Base-by-base conservation (phyloP, 2,329 filamentous ascomycete species). In the Endocalyx cinctus region DNA sequence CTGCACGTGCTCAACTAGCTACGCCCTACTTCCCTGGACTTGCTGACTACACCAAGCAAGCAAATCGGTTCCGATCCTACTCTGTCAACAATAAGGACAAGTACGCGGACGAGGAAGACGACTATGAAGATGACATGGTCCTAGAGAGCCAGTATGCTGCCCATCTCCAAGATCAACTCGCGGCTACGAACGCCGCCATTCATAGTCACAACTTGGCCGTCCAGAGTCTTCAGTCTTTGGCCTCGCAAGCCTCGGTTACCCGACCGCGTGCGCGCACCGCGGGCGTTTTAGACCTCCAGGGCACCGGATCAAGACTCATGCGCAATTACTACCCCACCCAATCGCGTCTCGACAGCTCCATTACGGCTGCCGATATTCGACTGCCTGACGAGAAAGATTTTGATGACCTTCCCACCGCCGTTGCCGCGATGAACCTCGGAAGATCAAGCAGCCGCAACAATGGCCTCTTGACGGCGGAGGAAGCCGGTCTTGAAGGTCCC, bases 81-180 rank as follows among this genome's bases (percentile, higher is more conserved):
- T 98, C 92, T 1, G 92, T 98, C 45, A 98, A 98, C 61, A 94
- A 94, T 35, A 96, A 94, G 62, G 90, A 97, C 58, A 94, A 92
- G 59, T 97, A 97, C 51, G 89, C 85, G 3, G 87, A 94, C 50
- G 83, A 87, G 29, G 89, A 94, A 33, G 83, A 88, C 17, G 84
- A 88, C 39, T 87, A 84, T 39, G 80, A 74, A 38, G 81, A 74
- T 23, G 71, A 71, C 15, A 55, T 64, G 37, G 55, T 76, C 34
- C 63, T 75, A 27, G 74, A 79, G 38, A 70, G 54, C 39, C 70
- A 77, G 33, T 78, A 78, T 40, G 74, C 82, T 36, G 77, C 76
- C 17, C 66, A 72, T 31, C 62, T 81, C 22, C 75, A 81, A 44
- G 74, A 78, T 47, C 74, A 81, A 51, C 62, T 82, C 22, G 77